A percentile compares a stretch with the other conserved stretches of the same genome.
phyloP scores from a whole-genome alignment of 2,329 filamentous ascomycete genomes.

The Fusarium tuaranense region DNA sequence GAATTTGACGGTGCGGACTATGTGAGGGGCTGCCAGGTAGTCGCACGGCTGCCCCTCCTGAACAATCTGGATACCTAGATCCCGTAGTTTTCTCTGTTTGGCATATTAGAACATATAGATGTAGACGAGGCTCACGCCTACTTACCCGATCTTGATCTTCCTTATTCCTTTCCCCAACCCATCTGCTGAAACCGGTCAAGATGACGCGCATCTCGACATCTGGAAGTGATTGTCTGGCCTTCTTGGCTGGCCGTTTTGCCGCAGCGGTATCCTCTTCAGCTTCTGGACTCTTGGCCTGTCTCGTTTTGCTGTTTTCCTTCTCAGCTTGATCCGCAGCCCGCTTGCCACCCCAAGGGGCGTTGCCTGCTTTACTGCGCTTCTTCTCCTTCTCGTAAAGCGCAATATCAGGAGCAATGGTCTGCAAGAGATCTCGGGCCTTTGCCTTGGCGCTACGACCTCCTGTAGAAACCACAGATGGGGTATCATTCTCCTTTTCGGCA shows the following conservation, averaged over 20 bases:
- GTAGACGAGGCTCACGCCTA: constrained; percentile 22
- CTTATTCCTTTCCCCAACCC: constrained; percentile 78
- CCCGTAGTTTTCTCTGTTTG: constrained; percentile 79
- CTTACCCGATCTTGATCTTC: constrained; percentile 86
- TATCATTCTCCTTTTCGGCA: constrained; percentile 84
- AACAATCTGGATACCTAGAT: constrained; percentile 84
- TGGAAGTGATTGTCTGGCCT: constrained; percentile 68
- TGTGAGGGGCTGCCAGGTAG: constrained; percentile 86
- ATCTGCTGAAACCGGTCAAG: constrained; percentile 85
- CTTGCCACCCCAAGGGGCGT: constrained; percentile 71
- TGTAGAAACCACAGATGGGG: constrained; percentile 74
- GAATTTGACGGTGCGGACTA: constrained; percentile 94
- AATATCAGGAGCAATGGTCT: constrained; percentile 85
- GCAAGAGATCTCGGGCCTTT: constrained; percentile 81
- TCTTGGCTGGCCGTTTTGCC: constrained; percentile 68
- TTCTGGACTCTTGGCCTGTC: constrained; percentile 59
- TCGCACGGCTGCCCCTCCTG: constrained; percentile 82
- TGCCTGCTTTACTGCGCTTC: constrained; percentile 73
- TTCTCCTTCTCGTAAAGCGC: constrained; percentile 92
- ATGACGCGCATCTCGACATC: constrained; percentile 80
- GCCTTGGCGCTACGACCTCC: constrained; percentile 90
- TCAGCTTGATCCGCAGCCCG: constrained; percentile 70
- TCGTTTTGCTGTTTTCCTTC: constrained; percentile 60
- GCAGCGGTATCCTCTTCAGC: constrained; percentile 60
- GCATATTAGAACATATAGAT: constrained; percentile 30